These are phyloP conservation scores for Fusarium guadeloupense DNA, from an alignment of 2,329 filamentous ascomycete species.

Conservation along the genomic window DNA sequence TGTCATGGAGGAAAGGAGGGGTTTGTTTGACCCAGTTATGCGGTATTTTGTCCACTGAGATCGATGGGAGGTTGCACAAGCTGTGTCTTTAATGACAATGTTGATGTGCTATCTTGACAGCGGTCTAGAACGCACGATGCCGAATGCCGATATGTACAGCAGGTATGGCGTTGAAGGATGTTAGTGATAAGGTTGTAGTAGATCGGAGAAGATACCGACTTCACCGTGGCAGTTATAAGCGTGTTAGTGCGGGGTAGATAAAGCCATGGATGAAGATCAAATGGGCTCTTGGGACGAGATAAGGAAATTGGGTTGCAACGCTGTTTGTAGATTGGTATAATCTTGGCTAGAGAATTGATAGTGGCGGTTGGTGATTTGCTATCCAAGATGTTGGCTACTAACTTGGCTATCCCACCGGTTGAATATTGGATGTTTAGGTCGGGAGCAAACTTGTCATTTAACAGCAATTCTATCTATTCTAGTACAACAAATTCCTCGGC, in stretches of 20 bases:
- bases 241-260: constrained; percentile 29
- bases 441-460: not conserved
- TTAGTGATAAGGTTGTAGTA: constrained; percentile 16
- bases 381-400: no score
- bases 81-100: not conserved
- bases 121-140: constrained; percentile 11
- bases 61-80: not conserved
- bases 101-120: not conserved
- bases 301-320: not conserved
- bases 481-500: no score
- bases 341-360: not conserved
- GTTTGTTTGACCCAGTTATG: constrained; percentile 7
- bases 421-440: not conserved
- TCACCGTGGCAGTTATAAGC: constrained; percentile 23
- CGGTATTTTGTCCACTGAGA: constrained; percentile 4
- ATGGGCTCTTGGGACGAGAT: constrained; percentile 1
- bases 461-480: no score
- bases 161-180: constrained; percentile 15
- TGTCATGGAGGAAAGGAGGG: constrained; percentile 11
- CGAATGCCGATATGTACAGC: constrained; percentile 26
- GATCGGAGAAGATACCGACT: constrained; percentile 29
- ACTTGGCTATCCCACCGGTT: not conserved
- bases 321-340: not conserved
- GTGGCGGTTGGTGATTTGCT: not conserved
- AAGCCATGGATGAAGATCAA: not conserved